A percentile compares a stretch with the other conserved stretches of the same genome.
phyloP scores from a whole-genome alignment of 2,329 filamentous ascomycete species.

The Aspergillus sp. region DNA sequence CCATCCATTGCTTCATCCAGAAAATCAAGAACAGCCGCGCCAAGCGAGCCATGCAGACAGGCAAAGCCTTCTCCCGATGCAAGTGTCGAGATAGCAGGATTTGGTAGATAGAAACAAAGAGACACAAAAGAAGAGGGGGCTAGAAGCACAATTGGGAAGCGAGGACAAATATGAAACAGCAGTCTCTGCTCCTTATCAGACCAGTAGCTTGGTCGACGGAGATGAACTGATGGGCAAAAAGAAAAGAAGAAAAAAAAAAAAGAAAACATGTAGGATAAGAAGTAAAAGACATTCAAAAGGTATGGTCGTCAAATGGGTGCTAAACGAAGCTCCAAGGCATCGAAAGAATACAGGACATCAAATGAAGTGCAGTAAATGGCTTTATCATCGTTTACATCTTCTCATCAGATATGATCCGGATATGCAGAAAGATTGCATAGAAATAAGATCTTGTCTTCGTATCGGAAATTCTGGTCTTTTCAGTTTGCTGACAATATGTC shows the following conservation, averaged over 20 bases:
- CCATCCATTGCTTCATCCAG: conserved; percentile 8
- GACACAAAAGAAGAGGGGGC: conserved; percentile 2
- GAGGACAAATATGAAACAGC: conserved; percentile 12
- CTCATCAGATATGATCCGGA: conserved; percentile 22
- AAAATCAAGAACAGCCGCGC: conserved; percentile 8
- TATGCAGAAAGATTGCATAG: conserved; percentile 23
- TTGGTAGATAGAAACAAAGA: conserved; percentile 11
- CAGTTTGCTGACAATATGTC: conserved; percentile 28
- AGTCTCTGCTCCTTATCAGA: background rate
- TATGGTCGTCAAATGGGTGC: conserved; percentile 13
- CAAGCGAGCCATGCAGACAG: conserved; percentile 5
- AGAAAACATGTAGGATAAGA: conserved; percentile 1
- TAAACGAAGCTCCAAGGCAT: conserved; percentile 19
- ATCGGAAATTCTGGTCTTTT: conserved; percentile 24
- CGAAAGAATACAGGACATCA: conserved; percentile 26
- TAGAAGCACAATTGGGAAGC: conserved; percentile 15
- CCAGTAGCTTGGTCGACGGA: background rate
- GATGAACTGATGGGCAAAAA: background rate
- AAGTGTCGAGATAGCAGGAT: conserved; percentile 13
- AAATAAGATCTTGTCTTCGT: conserved; percentile 27
- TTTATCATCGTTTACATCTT: conserved; percentile 21
- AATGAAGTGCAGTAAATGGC: conserved; percentile 15
- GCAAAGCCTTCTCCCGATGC: conserved; percentile 8
- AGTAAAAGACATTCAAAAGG: conserved; percentile 9
- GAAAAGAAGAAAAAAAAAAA: background rate